Conservation (phyloP, 768 basidiomycete species). For the Suillus lakei region DNA sequence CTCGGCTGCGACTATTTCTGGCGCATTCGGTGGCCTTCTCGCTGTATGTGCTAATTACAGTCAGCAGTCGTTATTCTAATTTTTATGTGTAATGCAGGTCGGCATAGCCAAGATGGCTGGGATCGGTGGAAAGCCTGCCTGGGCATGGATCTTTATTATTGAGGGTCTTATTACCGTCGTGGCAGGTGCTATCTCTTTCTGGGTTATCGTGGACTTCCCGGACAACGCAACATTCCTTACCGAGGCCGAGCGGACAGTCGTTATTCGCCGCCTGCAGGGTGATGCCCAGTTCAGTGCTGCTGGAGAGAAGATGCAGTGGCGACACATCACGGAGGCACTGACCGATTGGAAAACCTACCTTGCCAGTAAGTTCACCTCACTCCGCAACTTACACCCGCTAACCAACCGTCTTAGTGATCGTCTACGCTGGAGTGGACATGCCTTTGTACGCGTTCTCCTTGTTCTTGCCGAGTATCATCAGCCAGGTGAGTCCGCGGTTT, state of each 20-base stretch:
- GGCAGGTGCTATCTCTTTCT: constrained; percentile 70
- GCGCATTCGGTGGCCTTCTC: constrained; percentile 81
- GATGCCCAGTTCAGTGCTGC: constrained; percentile 77
- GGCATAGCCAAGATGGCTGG: constrained; percentile 78
- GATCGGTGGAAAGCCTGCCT: constrained; percentile 64
- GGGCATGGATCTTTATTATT: constrained; percentile 80
- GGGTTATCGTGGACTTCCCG: constrained; percentile 83
- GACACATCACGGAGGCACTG: constrained; percentile 62
- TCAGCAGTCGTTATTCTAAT: not conserved
- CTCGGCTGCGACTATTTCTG: constrained; percentile 78
- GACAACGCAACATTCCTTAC: constrained; percentile 79
- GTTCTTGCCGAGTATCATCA: constrained; percentile 82
- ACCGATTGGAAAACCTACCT: constrained; percentile 80
- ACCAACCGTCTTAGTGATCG: constrained; percentile 47
- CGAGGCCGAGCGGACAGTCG: constrained; percentile 69
- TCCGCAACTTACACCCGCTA: not conserved
- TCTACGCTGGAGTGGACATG: constrained; percentile 61
- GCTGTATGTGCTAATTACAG: constrained; percentile 47
- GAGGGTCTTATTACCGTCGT: constrained; percentile 72
- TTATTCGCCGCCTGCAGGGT: constrained; percentile 66
- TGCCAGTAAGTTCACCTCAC: constrained; percentile 17
- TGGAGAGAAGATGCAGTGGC: constrained; percentile 63
- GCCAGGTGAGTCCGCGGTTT: constrained; percentile 48
- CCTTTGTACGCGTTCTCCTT: constrained; percentile 79
- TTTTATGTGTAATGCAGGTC: constrained; percentile 31